Percentiles rank a stretch among this genome's conserved stretches.
Conservation (phyloP, 768 basidiomycete genomes). For the Pulveroboletus sp. region DNA sequence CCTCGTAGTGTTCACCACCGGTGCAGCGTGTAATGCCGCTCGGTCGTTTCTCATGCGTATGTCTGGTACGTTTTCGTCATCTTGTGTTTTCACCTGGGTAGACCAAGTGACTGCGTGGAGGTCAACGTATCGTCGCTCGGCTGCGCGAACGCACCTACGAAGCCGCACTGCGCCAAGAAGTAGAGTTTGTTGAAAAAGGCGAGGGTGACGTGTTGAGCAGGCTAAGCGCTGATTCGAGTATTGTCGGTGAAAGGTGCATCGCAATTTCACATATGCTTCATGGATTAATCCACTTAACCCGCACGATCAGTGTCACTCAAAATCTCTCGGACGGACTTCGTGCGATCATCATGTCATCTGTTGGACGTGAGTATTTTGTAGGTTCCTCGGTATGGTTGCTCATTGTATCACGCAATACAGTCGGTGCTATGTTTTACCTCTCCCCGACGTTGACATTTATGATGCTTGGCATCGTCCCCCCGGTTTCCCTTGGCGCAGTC, state of each 20-base stretch:
- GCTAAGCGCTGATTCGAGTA: conserved; percentile 84
- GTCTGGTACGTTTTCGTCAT: conserved; percentile 46
- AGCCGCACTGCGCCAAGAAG: conserved; percentile 83
- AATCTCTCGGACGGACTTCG: conserved; percentile 78
- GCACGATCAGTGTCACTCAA: conserved; percentile 52
- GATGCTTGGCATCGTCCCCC: conserved; percentile 91
- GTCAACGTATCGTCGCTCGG: conserved; percentile 88
- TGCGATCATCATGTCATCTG: conserved; percentile 88
- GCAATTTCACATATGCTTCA: neutral
- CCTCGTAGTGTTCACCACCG: conserved; percentile 75
- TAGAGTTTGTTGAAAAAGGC: conserved; percentile 87
- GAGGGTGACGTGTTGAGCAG: conserved; percentile 93
- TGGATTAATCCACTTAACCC: neutral
- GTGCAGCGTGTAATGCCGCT: conserved; percentile 81
- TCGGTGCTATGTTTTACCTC: conserved; percentile 93
- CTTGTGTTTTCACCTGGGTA: neutral
- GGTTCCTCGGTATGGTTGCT: neutral
- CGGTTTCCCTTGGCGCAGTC: conserved; percentile 81
- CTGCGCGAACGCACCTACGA: conserved; percentile 77
- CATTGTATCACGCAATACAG: conserved; percentile 33
- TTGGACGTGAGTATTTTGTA: conserved; percentile 62
- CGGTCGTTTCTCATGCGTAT: conserved; percentile 83
- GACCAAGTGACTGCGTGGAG: conserved; percentile 18
- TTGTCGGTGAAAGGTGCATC: conserved; percentile 84
- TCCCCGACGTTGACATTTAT: conserved; percentile 83